Percentiles rank a stretch among this genome's conserved stretches.
phyloP scores from a whole-genome alignment of 2,329 filamentous ascomycete species.

The Stachybotrys elegans region DNA sequence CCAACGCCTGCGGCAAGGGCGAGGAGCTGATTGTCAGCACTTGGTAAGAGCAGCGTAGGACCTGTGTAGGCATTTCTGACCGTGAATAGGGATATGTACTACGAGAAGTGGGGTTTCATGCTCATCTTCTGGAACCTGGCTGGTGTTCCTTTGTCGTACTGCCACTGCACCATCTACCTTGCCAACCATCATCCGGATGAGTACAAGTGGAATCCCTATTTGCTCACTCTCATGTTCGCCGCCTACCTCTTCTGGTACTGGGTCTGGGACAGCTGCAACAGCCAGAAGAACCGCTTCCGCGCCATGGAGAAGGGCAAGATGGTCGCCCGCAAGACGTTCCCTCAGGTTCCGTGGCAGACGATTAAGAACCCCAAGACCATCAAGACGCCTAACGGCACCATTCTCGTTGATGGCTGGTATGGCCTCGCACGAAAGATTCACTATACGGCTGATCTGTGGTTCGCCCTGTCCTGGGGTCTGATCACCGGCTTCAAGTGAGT shows the following conservation, averaged over 20 bases:
- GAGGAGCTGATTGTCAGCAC: constrained; percentile 87
- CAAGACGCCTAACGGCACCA: constrained; percentile 64
- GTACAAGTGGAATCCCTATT: constrained; percentile 71
- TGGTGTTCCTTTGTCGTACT: constrained; percentile 86
- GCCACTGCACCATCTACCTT: constrained; percentile 87
- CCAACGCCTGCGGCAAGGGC: constrained; percentile 86
- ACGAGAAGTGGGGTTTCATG: constrained; percentile 97
- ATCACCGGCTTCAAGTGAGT: constrained; percentile 43
- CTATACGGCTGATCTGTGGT: constrained; percentile 45
- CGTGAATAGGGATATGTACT: constrained; percentile 73
- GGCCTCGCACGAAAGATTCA: constrained; percentile 62
- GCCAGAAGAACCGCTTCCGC: constrained; percentile 90
- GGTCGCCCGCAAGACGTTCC: constrained; percentile 73
- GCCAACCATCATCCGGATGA: constrained; percentile 75
- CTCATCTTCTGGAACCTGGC: constrained; percentile 97
- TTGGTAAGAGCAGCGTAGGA: constrained; percentile 40
- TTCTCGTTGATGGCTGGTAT: constrained; percentile 85
- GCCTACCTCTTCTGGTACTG: constrained; percentile 83
- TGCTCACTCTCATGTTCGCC: constrained; percentile 58
- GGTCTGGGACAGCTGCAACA: constrained; percentile 89
- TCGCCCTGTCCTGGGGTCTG: constrained; percentile 45
- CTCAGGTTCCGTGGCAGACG: constrained; percentile 84
- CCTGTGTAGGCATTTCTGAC: neutral
- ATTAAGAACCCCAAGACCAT: constrained; percentile 78
- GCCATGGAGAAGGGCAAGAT: constrained; percentile 69